phyloP scores from a whole-genome alignment of 2,329 filamentous ascomycete genomes.

The Sclerotinia spermophila region DNA sequence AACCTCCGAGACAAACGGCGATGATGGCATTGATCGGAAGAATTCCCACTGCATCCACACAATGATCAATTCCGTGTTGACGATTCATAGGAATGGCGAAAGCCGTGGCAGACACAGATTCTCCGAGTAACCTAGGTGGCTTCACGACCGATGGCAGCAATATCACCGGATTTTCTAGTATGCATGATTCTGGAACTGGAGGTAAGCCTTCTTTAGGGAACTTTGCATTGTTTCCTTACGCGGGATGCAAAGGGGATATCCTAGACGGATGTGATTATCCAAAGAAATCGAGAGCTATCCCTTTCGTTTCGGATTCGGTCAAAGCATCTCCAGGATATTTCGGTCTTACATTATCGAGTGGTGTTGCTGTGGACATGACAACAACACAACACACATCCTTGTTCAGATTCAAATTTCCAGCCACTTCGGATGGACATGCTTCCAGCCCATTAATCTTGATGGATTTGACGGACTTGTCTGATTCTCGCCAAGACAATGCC shows the following conservation, averaged over 20 bases:
- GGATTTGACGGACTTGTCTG: constrained; percentile 61
- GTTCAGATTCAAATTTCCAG: constrained; percentile 61
- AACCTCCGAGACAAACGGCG: background rate
- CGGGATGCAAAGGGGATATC: constrained; percentile 56
- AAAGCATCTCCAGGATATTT: constrained; percentile 63
- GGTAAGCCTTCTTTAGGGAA: constrained; percentile 63
- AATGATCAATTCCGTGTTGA: constrained; percentile 1
- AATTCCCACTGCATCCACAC: background rate
- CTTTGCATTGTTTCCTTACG: constrained; percentile 68
- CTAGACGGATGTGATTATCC: constrained; percentile 60
- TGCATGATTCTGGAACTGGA: constrained; percentile 46
- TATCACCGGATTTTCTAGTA: constrained; percentile 34
- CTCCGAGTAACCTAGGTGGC: constrained; percentile 52
- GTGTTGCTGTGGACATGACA: constrained; percentile 64
- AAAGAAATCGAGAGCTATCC: constrained; percentile 43
- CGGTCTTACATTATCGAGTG: constrained; percentile 53
- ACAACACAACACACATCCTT: constrained; percentile 60
- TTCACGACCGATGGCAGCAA: constrained; percentile 48
- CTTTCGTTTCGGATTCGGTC: constrained; percentile 45
- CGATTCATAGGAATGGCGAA: constrained; percentile 44
- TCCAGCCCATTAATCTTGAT: constrained; percentile 57
- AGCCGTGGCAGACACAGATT: constrained; percentile 52
- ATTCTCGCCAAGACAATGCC: constrained; percentile 55
- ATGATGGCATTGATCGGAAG: background rate
- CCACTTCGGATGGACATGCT: constrained; percentile 38